Evolutionary conservation across 2,329 filamentous ascomycete species (phyloP).

Genomic region (Calcarisporium arbuscula): DNA sequence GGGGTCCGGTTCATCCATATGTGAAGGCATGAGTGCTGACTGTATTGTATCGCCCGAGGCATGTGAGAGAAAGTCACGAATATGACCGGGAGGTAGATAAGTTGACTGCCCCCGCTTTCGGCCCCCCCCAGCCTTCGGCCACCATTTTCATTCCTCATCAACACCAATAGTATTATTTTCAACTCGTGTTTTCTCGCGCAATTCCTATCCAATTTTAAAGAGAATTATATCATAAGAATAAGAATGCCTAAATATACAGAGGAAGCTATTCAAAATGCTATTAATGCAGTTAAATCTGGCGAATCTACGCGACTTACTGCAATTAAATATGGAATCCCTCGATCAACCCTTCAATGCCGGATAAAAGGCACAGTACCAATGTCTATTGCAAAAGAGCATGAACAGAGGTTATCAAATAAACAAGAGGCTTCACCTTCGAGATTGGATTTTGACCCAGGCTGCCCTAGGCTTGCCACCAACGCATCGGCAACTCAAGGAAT

Average conservation of each 20-base stretch:
- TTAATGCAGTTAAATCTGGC: not conserved
- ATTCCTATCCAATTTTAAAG: not conserved
- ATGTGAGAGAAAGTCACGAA: no score
- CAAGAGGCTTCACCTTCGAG: constrained; percentile 3
- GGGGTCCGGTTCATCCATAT: no score
- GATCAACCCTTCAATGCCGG: constrained; percentile 1
- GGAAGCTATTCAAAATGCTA: not conserved
- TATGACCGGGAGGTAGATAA: no score
- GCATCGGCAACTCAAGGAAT: constrained; percentile 2
- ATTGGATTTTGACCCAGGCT: constrained; percentile 2
- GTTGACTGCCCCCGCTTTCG: no score
- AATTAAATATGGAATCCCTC: constrained; percentile 2
- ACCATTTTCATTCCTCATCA: no score
- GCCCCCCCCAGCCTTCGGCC: no score
- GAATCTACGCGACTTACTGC: constrained; percentile 2
- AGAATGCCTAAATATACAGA: constrained; percentile 2
- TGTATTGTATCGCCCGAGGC: no score
- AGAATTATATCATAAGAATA: no score
- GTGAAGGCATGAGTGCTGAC: no score
- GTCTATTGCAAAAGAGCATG: constrained; percentile 1
- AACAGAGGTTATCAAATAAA: constrained; percentile 1
- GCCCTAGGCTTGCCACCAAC: not conserved
- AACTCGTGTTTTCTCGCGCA: no score
- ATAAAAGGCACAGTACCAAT: not conserved
- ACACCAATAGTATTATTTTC: no score